Evolutionary conservation across 2,329 filamentous ascomycete species (phyloP).

Genomic region (Cladophialophora yegresii): DNA sequence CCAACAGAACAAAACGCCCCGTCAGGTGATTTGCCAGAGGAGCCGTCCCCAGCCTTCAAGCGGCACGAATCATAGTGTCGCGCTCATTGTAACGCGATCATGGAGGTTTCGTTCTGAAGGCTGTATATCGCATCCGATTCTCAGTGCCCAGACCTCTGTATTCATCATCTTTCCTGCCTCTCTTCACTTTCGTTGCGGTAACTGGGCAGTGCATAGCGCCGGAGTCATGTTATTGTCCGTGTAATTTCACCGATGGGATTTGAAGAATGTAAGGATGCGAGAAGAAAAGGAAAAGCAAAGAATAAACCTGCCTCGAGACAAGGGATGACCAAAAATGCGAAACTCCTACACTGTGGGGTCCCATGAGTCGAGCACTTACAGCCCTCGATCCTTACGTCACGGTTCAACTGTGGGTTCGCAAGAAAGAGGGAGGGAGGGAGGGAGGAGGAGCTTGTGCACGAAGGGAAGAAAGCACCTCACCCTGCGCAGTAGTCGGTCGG

Average conservation of each 20-base stretch:
- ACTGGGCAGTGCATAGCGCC: neutral
- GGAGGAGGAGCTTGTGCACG: neutral
- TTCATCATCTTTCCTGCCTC: neutral
- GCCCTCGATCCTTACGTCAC: neutral
- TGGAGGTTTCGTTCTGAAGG: neutral
- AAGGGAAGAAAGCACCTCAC: neutral
- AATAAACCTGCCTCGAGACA: neutral
- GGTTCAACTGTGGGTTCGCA: neutral
- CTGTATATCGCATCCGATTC: neutral
- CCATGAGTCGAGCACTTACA: neutral
- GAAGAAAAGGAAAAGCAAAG: neutral
- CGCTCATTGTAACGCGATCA: neutral
- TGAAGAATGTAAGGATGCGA: neutral
- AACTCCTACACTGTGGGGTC: neutral
- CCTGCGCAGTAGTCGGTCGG: no score
- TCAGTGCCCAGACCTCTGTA: neutral
- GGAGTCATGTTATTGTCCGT: neutral
- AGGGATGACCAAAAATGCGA: neutral
- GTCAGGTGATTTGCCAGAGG: conserved; percentile 31
- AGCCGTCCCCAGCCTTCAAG: conserved; percentile 36
- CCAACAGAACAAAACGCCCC: conserved; percentile 32
- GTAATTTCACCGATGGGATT: neutral
- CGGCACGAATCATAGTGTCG: conserved; percentile 19
- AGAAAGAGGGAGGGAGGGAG: neutral
- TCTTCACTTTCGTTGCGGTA: neutral